Conservation (phyloP, 2,329 filamentous ascomycete genomes). For the Nigrospora oryzae region DNA sequence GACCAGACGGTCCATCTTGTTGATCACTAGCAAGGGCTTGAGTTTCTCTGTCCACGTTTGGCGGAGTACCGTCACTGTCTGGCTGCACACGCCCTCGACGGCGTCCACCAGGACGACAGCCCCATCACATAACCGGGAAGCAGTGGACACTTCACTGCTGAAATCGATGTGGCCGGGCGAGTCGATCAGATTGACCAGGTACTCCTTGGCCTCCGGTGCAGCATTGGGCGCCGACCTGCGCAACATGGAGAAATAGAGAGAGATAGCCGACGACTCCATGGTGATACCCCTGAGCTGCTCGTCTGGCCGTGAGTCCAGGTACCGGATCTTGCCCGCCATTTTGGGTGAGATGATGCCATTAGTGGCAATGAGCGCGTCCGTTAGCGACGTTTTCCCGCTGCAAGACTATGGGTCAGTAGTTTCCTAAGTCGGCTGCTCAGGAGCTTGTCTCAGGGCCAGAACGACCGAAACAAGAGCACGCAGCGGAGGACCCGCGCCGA, state of each 20-base stretch:
- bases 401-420: too few relatives aligned
- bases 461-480: too few relatives aligned
- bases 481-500: too few relatives aligned
- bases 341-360: slow-evolving; percentile 99
- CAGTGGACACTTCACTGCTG: slow-evolving; percentile 94
- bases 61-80: slow-evolving; percentile 91
- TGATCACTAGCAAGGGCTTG: slow-evolving; percentile 89
- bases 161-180: slow-evolving; percentile 98
- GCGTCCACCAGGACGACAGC: slow-evolving; percentile 92
- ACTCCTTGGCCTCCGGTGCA: slow-evolving; percentile 69
- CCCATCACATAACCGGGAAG: slow-evolving; percentile 87
- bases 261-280: slow-evolving; percentile 99
- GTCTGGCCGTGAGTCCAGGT: slow-evolving; percentile 91
- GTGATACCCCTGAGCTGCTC: slow-evolving; percentile 95
- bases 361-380: slow-evolving; percentile 90
- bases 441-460: too few relatives aligned
- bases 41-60: slow-evolving; percentile 95
- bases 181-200: slow-evolving; percentile 94
- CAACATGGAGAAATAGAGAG: slow-evolving; percentile 88
- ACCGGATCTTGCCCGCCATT: slow-evolving; percentile 93
- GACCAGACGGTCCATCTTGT: slow-evolving; percentile 94
- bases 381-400: slow-evolving; percentile 86
- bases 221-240: slow-evolving; percentile 63
- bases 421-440: too few relatives aligned
- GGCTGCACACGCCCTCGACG: slow-evolving; percentile 95